Conservation (phyloP, 2,329 filamentous ascomycete genomes). For the Paecilomyces sp. region DNA sequence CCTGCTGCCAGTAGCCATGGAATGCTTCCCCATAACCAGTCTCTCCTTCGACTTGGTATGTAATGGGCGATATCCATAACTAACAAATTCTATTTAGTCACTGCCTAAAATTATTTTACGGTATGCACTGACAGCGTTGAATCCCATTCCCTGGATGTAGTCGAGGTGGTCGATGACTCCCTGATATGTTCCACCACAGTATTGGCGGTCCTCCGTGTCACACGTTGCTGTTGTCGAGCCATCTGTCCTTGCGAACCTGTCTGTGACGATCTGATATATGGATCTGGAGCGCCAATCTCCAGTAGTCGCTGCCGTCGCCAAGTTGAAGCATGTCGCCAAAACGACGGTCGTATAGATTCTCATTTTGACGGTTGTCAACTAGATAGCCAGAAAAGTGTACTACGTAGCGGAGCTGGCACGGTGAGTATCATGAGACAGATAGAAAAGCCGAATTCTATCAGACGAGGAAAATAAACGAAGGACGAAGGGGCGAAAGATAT, state of each 20-base stretch:
- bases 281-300: constrained; percentile 25
- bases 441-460: too few relatives aligned
- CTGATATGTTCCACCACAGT: constrained; percentile 41
- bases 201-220: constrained; percentile 11
- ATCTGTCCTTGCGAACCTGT: constrained; percentile 30
- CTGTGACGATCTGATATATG: constrained; percentile 34
- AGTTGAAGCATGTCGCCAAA: neutral
- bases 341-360: neutral
- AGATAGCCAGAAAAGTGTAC: neutral
- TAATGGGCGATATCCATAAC: constrained; percentile 27
- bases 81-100: neutral
- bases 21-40: constrained; percentile 35
- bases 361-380: neutral
- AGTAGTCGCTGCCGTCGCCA: constrained; percentile 4
- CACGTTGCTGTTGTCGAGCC: constrained; percentile 12
- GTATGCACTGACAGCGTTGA: constrained; percentile 36
- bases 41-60: constrained; percentile 23
- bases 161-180: constrained; percentile 39
- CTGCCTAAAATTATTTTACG: neutral
- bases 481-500: too few relatives aligned
- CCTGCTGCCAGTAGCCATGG: constrained; percentile 42
- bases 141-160: constrained; percentile 41
- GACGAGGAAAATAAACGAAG: too few relatives aligned
- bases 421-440: too few relatives aligned
- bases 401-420: too few relatives aligned